Evolutionary conservation across 176 grass and related monocot genomes (phyloP).

Genomic region (Juncus effusus): DNA sequence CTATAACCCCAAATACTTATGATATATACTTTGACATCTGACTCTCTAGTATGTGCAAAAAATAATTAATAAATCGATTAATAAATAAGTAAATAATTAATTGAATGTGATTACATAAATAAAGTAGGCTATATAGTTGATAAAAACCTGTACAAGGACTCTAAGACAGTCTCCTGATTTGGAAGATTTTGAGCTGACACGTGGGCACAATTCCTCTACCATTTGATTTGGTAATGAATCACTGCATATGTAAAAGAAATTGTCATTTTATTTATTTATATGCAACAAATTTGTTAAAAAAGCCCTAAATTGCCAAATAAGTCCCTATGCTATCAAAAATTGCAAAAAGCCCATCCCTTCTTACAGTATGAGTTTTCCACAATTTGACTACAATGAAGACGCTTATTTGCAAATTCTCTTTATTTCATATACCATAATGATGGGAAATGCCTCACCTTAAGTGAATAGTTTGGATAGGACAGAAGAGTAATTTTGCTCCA

Average conservation of each 20-base stretch:
- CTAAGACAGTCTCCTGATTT: constrained; percentile 74
- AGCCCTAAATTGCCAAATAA: too few relatives aligned
- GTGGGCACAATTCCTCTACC: constrained; percentile 86
- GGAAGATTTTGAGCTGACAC: constrained; percentile 85
- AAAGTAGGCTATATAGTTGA: too few relatives aligned
- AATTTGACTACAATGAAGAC: constrained; percentile 28
- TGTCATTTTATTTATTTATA: background rate
- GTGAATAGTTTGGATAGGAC: constrained; percentile 71
- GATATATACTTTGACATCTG: constrained; percentile 74
- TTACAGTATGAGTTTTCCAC: too few relatives aligned
- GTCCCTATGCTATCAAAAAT: too few relatives aligned
- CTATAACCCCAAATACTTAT: constrained; percentile 79
- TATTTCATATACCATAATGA: constrained; percentile 12
- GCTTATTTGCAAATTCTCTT: constrained; percentile 44
- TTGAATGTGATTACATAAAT: too few relatives aligned
- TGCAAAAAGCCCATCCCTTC: too few relatives aligned
- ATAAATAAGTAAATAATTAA: constrained; percentile 24
- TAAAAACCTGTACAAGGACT: constrained; percentile 74
- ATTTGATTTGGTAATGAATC: constrained; percentile 78
- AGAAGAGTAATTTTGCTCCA: constrained; percentile 89
- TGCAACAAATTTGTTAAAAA: background rate
- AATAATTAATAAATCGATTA: background rate
- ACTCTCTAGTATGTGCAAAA: constrained; percentile 74
- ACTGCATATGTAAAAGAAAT: constrained; percentile 47
- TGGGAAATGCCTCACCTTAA: constrained; percentile 86